Percentiles rank a stretch among this genome's conserved stretches.
These are phyloP conservation scores for Acacia concinna DNA, from an alignment of 331 rosid species.

Conservation along the genomic window DNA sequence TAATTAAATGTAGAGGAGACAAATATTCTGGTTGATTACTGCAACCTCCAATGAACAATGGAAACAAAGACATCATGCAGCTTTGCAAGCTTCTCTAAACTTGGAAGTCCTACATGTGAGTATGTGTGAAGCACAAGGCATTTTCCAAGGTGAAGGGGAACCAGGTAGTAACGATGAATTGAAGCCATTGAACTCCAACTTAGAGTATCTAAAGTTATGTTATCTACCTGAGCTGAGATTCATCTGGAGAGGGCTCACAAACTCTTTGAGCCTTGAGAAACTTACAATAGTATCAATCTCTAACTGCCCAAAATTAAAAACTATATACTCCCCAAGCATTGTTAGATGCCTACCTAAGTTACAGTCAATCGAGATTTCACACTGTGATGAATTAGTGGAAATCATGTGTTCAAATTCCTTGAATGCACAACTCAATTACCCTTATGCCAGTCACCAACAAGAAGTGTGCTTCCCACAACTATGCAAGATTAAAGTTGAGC, in stretches of 20 bases:
- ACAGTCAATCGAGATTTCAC: background rate
- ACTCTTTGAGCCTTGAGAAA: background rate
- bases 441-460: background rate
- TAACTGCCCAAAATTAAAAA: background rate
- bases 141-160: conserved; percentile 7
- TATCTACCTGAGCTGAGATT: background rate
- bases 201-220: background rate
- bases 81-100: conserved; percentile 4
- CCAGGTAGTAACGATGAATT: background rate
- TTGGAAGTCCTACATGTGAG: background rate
- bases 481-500: background rate
- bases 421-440: background rate
- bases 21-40: background rate
- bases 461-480: conserved; percentile 6
- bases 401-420: background rate
- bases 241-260: background rate
- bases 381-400: conserved; percentile 3
- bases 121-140: background rate
- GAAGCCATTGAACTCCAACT: background rate
- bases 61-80: background rate
- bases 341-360: background rate
- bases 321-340: background rate
- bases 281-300: background rate
- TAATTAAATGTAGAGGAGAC: background rate
- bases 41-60: background rate